These are phyloP conservation scores for Colletotrichum destructivum DNA, from an alignment of 2,329 filamentous ascomycete species.

Conservation along the genomic window DNA sequence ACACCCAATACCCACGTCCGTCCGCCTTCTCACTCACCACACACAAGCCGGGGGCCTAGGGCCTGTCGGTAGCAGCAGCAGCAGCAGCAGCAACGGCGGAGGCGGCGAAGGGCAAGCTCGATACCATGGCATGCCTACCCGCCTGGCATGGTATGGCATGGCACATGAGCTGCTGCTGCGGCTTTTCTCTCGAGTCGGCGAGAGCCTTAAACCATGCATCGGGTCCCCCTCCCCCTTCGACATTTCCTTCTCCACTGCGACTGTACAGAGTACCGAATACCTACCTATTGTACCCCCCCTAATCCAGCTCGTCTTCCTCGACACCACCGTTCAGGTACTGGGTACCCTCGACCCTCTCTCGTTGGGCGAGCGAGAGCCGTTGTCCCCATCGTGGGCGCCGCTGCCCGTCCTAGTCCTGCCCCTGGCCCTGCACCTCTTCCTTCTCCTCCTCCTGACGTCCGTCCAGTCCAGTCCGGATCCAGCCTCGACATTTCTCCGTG, in stretches of 20 bases:
- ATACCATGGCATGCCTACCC: slow-evolving; percentile 39
- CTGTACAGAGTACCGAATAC: slow-evolving; percentile 14
- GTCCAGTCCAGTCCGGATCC: slow-evolving; percentile 55
- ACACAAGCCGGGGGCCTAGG: slow-evolving; percentile 20
- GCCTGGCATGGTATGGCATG: slow-evolving; percentile 49
- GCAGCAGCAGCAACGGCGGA: not conserved
- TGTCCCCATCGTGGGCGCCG: slow-evolving; percentile 45
- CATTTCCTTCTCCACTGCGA: slow-evolving; percentile 53
- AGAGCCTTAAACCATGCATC: slow-evolving; percentile 52
- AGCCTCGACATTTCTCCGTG: slow-evolving; percentile 64
- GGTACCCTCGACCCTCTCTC: slow-evolving; percentile 47
- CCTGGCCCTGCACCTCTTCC: slow-evolving; percentile 1
- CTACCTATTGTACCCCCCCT: slow-evolving; percentile 12
- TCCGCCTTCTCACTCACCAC: not conserved
- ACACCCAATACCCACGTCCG: not conserved
- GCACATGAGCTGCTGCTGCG: slow-evolving; percentile 52
- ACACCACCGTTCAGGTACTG: slow-evolving; percentile 57
- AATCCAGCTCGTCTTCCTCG: slow-evolving; percentile 2
- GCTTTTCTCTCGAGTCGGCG: slow-evolving; percentile 53
- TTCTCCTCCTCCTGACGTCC: too few species aligned
- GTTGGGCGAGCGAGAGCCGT: slow-evolving; percentile 34
- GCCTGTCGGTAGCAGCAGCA: not conserved
- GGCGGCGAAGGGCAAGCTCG: slow-evolving; percentile 15
- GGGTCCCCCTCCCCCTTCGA: slow-evolving; percentile 49
- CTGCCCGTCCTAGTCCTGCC: slow-evolving; percentile 58